Evolutionary conservation across 441 rosid genomes (phyloP).

Genomic region (Omphalea diandra): DNA sequence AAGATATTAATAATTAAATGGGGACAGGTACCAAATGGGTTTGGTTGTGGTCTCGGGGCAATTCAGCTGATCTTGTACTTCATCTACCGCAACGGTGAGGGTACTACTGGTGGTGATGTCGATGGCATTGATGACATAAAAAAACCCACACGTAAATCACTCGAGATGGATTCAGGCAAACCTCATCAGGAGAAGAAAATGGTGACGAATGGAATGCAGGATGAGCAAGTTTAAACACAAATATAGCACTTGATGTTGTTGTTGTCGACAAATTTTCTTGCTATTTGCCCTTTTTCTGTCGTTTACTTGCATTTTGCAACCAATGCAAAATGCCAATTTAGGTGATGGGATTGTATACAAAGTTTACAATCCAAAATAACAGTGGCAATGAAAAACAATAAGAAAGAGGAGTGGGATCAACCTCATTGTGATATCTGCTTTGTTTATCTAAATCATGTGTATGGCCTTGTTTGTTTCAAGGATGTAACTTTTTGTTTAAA

Average conservation of each 20-base stretch:
- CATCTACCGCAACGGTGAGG: conserved; percentile 61
- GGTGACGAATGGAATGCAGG: conserved; percentile 20
- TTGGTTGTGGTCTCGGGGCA: conserved; percentile 71
- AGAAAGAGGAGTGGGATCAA: not conserved
- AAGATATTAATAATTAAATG: not conserved
- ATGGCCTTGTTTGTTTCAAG: too few species aligned
- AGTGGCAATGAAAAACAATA: not conserved
- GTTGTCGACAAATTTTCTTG: too few species aligned
- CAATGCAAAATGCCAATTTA: conserved; percentile 1
- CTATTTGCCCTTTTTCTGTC: not conserved
- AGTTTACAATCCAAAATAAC: too few species aligned
- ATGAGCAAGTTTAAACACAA: conserved; percentile 28
- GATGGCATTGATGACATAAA: not conserved
- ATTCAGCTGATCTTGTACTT: conserved; percentile 66
- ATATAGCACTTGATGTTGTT: too few species aligned
- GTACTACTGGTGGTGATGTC: conserved; percentile 16
- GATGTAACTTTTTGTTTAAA: not conserved
- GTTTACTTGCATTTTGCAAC: not conserved
- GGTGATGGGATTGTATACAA: not conserved
- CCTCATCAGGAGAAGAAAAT: conserved; percentile 15
- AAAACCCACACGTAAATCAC: conserved; percentile 23
- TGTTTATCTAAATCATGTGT: too few species aligned
- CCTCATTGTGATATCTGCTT: not conserved
- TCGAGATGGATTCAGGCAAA: conserved; percentile 47
- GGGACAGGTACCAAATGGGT: conserved; percentile 86